These are phyloP conservation scores for Mycosphaerella sp. DNA, from an alignment of 2,329 filamentous ascomycete genomes.

Conservation along the genomic window DNA sequence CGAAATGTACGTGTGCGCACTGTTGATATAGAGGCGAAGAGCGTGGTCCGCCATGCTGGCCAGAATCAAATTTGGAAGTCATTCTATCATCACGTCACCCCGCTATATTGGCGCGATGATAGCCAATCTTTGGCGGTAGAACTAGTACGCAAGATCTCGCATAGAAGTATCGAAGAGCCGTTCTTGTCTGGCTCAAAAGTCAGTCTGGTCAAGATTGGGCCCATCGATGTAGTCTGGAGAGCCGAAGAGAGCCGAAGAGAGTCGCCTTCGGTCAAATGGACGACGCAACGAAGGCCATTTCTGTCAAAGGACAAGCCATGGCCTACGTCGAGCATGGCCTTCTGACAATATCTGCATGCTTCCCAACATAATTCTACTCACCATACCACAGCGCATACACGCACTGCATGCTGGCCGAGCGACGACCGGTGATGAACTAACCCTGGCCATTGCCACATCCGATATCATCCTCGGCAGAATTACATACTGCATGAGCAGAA, in stretches of 20 bases:
- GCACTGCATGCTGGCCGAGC: slow-evolving; percentile 20
- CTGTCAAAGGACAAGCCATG: slow-evolving; percentile 16
- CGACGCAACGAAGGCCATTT: slow-evolving; percentile 15
- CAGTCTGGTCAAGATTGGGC: neutral
- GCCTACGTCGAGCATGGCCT: slow-evolving; percentile 23
- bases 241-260: slow-evolving; percentile 12
- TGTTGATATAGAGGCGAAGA: slow-evolving; percentile 30
- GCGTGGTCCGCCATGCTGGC: slow-evolving; percentile 15
- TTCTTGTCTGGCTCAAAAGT: slow-evolving; percentile 20
- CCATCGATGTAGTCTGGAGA: neutral
- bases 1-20: slow-evolving; percentile 32
- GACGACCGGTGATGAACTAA: slow-evolving; percentile 21
- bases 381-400: slow-evolving; percentile 11
- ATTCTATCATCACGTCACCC: slow-evolving; percentile 25
- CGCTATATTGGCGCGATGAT: slow-evolving; percentile 30
- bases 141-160: slow-evolving; percentile 23
- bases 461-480: slow-evolving; percentile 32
- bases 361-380: slow-evolving; percentile 9
- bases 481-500: slow-evolving; percentile 32
- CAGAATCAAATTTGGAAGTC: slow-evolving; percentile 3
- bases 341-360: slow-evolving; percentile 20
- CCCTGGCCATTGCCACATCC: slow-evolving; percentile 28
- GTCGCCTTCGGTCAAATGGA: slow-evolving; percentile 18
- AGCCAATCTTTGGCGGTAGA: slow-evolving; percentile 26
- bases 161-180: slow-evolving; percentile 28